These are phyloP conservation scores for Alternaria ethzedia DNA, from an alignment of 2,329 filamentous ascomycete species.

Conservation along the genomic window DNA sequence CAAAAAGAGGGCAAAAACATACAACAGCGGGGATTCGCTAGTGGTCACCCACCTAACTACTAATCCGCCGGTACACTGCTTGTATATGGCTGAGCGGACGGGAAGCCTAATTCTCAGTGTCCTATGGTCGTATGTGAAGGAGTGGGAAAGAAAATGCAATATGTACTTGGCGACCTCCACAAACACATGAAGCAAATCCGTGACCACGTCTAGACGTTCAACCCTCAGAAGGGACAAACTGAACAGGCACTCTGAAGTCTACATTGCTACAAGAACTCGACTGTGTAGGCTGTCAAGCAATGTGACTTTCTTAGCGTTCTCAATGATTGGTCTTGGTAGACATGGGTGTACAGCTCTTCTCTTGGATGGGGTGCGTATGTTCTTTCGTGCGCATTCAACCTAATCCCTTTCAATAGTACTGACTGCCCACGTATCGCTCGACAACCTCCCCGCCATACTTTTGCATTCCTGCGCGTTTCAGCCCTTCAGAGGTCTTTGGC, in stretches of 20 bases:
- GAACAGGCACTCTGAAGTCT: background rate
- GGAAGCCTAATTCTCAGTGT: too few relatives aligned
- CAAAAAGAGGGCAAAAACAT: background rate
- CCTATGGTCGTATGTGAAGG: background rate
- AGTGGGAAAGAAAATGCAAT: background rate
- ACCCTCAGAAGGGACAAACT: accelerated
- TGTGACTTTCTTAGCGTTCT: background rate
- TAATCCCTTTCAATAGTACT: conserved; percentile 2
- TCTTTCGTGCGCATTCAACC: background rate
- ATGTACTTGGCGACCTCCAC: too few relatives aligned
- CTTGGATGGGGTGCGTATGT: background rate
- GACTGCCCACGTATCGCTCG: conserved; percentile 9
- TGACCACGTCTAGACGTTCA: background rate
- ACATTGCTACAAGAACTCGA: accelerated
- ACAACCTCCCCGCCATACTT: conserved; percentile 4
- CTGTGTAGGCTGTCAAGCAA: background rate
- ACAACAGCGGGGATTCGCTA: background rate
- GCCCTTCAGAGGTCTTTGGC: background rate
- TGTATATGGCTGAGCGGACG: too few relatives aligned
- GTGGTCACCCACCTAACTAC: background rate
- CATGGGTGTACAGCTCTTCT: background rate
- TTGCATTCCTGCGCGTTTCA: conserved; percentile 4
- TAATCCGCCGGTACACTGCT: background rate
- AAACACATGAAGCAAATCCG: background rate
- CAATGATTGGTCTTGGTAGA: background rate